phyloP scores from a whole-genome alignment of 2,329 filamentous ascomycete genomes.

The Sporothrix schenckii region DNA sequence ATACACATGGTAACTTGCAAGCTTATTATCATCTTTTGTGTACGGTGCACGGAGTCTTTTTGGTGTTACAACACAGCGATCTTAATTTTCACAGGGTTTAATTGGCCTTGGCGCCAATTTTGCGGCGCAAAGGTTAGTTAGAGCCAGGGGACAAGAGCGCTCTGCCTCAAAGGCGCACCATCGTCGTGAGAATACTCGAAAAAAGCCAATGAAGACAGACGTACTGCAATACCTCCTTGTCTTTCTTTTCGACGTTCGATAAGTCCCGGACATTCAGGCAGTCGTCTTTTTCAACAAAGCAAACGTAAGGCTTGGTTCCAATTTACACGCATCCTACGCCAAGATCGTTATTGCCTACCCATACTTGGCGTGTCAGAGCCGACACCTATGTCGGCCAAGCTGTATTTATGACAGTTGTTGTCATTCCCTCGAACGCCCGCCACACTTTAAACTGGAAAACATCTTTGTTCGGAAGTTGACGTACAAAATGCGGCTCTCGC shows the following conservation, averaged over 20 bases:
- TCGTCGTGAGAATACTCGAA: neutral
- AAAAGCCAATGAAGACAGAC: too few species aligned
- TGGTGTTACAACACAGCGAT: neutral
- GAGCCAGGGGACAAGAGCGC: neutral
- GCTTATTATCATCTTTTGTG: too few species aligned
- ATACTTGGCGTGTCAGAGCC: slow-evolving; percentile 12
- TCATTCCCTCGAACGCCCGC: neutral
- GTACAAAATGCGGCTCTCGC: neutral
- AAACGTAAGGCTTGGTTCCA: neutral
- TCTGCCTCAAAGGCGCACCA: neutral
- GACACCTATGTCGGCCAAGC: neutral
- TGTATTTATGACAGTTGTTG: neutral
- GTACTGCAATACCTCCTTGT: too few species aligned
- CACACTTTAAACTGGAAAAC: neutral
- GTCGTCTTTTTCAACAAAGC: neutral
- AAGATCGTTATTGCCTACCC: neutral
- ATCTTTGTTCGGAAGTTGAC: neutral
- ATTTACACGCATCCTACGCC: neutral
- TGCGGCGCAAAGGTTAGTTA: neutral
- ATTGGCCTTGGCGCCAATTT: neutral
- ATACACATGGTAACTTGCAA: neutral
- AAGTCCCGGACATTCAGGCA: neutral
- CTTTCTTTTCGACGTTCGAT: too few species aligned
- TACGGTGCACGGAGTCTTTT: neutral
- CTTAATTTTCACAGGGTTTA: neutral